Conservation (phyloP, 2,329 filamentous ascomycete species). For the Penicillium sp. region DNA sequence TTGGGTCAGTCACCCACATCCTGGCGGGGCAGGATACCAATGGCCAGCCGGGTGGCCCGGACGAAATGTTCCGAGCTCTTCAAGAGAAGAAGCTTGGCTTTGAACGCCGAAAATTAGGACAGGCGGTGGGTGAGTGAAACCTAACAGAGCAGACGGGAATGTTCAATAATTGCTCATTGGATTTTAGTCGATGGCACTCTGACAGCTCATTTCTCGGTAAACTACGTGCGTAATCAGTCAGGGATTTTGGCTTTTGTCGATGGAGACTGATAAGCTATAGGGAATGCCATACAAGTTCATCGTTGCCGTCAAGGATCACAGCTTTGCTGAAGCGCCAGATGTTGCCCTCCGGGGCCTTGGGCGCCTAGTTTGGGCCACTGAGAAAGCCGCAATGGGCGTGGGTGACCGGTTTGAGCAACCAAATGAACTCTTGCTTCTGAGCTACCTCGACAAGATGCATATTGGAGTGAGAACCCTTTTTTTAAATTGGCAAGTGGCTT, state of each 20-base stretch:
- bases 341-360: conserved; percentile 44
- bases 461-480: conserved; percentile 41
- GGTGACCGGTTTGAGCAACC: conserved; percentile 36
- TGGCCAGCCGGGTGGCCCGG: conserved; percentile 48
- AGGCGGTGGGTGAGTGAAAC: conserved; percentile 30
- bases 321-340: conserved; percentile 40
- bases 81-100: conserved; percentile 45
- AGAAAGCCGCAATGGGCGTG: conserved; percentile 32
- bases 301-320: conserved; percentile 43
- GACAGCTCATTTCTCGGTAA: conserved; percentile 46
- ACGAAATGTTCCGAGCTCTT: conserved; percentile 55
- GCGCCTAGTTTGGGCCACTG: conserved; percentile 50
- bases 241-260: too few relatives aligned
- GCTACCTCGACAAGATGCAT: conserved; percentile 52
- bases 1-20: conserved; percentile 52
- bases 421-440: conserved; percentile 53
- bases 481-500: not conserved
- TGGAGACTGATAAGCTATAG: conserved; percentile 18
- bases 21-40: conserved; percentile 52
- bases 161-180: not conserved
- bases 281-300: conserved; percentile 58
- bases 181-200: conserved; percentile 35
- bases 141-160: not conserved
- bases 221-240: conserved; percentile 38
- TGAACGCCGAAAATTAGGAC: conserved; percentile 36